phyloP scores from a whole-genome alignment of 2,329 filamentous ascomycete genomes.

The Aspergillus chevalieri region DNA sequence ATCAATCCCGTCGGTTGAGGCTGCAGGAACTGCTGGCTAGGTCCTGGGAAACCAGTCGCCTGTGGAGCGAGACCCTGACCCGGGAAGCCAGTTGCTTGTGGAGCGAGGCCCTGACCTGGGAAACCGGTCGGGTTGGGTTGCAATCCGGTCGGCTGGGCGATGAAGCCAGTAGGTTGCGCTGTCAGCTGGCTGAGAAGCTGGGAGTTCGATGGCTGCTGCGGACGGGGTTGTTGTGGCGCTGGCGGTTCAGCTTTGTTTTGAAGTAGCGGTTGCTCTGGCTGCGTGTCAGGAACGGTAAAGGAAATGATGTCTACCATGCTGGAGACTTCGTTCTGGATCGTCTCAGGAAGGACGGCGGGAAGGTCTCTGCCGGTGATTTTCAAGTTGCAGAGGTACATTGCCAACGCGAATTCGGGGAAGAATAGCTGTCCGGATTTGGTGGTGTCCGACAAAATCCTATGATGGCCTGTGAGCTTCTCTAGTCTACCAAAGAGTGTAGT shows the following conservation, averaged over 20 bases:
- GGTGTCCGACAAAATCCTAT: constrained; percentile 84
- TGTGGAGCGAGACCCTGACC: constrained; percentile 33
- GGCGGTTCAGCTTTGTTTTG: constrained; percentile 47
- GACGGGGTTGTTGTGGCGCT: constrained; percentile 59
- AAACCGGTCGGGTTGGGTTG: constrained; percentile 49
- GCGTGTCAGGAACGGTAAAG: constrained; percentile 78
- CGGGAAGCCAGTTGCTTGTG: constrained; percentile 40
- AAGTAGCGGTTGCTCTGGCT: constrained; percentile 43
- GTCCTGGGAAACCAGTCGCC: constrained; percentile 31
- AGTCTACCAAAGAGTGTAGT: constrained; percentile 2
- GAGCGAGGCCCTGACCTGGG: constrained; percentile 31
- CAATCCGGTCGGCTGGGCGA: constrained; percentile 62
- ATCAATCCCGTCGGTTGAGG: constrained; percentile 66
- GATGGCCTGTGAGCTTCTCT: constrained; percentile 2
- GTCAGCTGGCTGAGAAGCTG: constrained; percentile 54
- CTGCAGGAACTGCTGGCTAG: constrained; percentile 51
- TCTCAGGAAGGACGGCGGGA: constrained; percentile 69
- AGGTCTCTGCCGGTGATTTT: constrained; percentile 81
- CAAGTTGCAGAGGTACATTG: constrained; percentile 97
- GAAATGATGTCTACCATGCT: constrained; percentile 99
- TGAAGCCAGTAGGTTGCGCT: constrained; percentile 47
- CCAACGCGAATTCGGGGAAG: constrained; percentile 93
- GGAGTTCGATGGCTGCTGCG: constrained; percentile 63
- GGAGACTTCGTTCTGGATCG: constrained; percentile 90
- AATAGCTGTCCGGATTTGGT: constrained; percentile 93